phyloP scores from a whole-genome alignment of 305 asterid species.

The Withania somnifera region DNA sequence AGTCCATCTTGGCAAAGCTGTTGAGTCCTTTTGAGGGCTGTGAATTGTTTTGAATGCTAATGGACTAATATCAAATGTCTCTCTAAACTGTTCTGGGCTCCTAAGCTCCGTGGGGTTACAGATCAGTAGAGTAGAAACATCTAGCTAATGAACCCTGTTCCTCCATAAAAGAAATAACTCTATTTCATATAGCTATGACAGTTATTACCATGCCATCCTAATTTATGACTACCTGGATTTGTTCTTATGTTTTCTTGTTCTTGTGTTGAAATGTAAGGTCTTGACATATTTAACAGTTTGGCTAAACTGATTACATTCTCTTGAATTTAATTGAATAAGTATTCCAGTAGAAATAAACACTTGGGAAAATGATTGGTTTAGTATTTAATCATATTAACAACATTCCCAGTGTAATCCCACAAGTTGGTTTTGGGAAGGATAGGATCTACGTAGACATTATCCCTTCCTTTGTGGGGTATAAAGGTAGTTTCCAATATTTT shows the following conservation, averaged over 20 bases:
- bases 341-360: background rate
- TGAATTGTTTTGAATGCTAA: too few relatives aligned
- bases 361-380: background rate
- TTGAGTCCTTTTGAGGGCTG: too few relatives aligned
- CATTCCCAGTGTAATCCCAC: too few relatives aligned
- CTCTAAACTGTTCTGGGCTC: slow-evolving; percentile 21
- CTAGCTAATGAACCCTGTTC: background rate
- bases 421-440: too few relatives aligned
- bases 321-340: background rate
- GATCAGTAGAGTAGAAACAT: slow-evolving; percentile 20
- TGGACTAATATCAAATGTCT: background rate
- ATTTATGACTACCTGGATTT: too few relatives aligned
- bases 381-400: background rate
- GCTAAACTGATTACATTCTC: background rate
- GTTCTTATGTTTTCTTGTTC: background rate
- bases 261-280: background rate
- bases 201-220: too few relatives aligned
- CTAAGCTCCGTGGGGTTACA: slow-evolving; percentile 5
- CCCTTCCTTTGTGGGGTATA: too few relatives aligned
- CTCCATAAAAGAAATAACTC: background rate
- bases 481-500: too few relatives aligned
- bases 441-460: too few relatives aligned
- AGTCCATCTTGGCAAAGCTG: too few relatives aligned
- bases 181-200: background rate
- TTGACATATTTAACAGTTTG: background rate